phyloP scores from a whole-genome alignment of 164 flowering plant genomes.

The Nelumbo lutea region DNA sequence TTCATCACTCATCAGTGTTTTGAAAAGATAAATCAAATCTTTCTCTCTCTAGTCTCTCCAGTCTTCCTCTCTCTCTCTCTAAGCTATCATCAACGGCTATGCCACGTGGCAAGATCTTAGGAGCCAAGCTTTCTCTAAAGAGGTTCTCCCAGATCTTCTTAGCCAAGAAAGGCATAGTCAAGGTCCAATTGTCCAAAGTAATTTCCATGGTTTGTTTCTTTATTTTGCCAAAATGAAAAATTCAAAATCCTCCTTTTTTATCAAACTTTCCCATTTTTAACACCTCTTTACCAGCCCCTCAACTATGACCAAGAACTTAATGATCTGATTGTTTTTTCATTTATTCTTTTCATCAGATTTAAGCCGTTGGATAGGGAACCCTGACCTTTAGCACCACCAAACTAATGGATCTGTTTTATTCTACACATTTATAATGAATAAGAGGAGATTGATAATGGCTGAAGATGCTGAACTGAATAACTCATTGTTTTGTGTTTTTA shows the following conservation, averaged over 20 bases:
- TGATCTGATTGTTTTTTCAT: no score
- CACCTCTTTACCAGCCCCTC: not conserved
- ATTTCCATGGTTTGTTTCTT: not conserved
- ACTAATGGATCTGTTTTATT: no score
- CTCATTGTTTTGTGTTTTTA: no score
- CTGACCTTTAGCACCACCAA: no score
- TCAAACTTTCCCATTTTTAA: not conserved
- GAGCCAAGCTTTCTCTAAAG: conserved; percentile 11
- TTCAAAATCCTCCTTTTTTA: not conserved
- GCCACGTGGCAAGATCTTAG: conserved; percentile 18
- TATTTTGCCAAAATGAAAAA: not conserved
- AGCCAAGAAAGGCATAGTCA: conserved; percentile 78
- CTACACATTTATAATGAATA: no score
- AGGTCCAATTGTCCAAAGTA: conserved; percentile 40
- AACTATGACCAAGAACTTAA: no score
- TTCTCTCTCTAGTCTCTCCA: not conserved
- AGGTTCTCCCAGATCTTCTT: conserved; percentile 37
- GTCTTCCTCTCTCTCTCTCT: not conserved
- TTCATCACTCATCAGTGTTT: not conserved
- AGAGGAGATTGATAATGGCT: no score
- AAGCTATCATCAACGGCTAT: not conserved
- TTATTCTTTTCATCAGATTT: no score
- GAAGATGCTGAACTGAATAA: no score
- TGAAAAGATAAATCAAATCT: not conserved
- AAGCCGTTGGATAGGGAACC: no score